Evolutionary conservation across 1,284 basidiomycete species (phyloP).

Genomic region (Leccinum variabile): DNA sequence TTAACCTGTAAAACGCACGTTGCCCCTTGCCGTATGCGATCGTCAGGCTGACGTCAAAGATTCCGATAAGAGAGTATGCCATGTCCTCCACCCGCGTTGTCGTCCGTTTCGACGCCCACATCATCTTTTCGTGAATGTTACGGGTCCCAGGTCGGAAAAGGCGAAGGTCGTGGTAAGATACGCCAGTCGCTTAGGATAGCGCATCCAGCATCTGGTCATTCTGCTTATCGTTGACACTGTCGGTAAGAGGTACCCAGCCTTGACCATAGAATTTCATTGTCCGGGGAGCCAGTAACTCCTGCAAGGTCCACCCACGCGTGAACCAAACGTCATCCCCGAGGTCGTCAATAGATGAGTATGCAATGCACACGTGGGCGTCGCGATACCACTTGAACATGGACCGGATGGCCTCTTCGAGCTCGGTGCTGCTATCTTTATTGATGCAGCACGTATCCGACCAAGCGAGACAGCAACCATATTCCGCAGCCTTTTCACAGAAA

Average conservation of each 20-base stretch:
- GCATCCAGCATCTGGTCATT: conserved; percentile 19
- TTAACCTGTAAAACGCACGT: conserved; percentile 32
- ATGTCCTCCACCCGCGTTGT: conserved; percentile 34
- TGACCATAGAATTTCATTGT: conserved; percentile 32
- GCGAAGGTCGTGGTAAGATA: conserved; percentile 26
- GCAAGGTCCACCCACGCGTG: conserved; percentile 34
- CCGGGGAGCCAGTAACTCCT: conserved; percentile 31
- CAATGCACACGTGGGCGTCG: conserved; percentile 32
- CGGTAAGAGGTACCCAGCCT: conserved; percentile 23
- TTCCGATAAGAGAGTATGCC: conserved; percentile 33
- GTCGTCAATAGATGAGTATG: conserved; percentile 28
- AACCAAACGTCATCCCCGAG: conserved; percentile 31
- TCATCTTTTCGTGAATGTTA: conserved; percentile 33
- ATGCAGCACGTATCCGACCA: conserved; percentile 37
- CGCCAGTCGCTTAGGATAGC: conserved; percentile 31
- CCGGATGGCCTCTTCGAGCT: conserved; percentile 35
- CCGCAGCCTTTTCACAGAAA: conserved; percentile 30
- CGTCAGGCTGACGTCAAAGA: conserved; percentile 34
- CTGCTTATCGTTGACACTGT: conserved; percentile 28
- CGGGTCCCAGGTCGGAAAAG: conserved; percentile 31
- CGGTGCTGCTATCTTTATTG: conserved; percentile 30
- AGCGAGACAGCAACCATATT: conserved; percentile 31
- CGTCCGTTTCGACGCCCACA: conserved; percentile 36
- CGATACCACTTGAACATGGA: conserved; percentile 38
- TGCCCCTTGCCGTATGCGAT: conserved; percentile 36